These are phyloP conservation scores for Kalaharituber pfeilii DNA, from an alignment of 2,329 filamentous ascomycete species.

Conservation along the genomic window DNA sequence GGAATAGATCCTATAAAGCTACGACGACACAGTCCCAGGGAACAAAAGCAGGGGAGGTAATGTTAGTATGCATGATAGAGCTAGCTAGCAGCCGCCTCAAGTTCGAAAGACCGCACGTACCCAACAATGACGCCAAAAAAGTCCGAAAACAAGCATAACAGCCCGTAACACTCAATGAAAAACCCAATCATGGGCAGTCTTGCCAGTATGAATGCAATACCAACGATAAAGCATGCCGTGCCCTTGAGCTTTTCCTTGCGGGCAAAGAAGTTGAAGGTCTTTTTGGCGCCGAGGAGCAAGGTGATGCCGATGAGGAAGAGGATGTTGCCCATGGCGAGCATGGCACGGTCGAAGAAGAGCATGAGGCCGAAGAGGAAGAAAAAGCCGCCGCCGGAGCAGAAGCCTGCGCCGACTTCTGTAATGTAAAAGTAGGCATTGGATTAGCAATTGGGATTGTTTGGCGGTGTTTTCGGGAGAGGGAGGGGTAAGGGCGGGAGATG, in stretches of 20 bases:
- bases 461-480: slow-evolving; percentile 1
- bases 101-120: too few species aligned
- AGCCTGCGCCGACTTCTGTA: slow-evolving; percentile 85
- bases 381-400: slow-evolving; percentile 89
- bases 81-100: too few species aligned
- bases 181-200: slow-evolving; percentile 89
- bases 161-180: slow-evolving; percentile 76
- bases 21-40: neutral
- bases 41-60: too few species aligned
- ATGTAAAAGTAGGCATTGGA: slow-evolving; percentile 15
- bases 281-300: slow-evolving; percentile 81
- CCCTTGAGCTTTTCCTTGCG: slow-evolving; percentile 84
- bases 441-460: slow-evolving; percentile 24
- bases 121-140: slow-evolving; percentile 84
- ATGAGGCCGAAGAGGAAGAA: slow-evolving; percentile 89
- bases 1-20: slow-evolving; percentile 16
- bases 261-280: slow-evolving; percentile 87
- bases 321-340: slow-evolving; percentile 99
- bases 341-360: slow-evolving; percentile 93
- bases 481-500: slow-evolving; percentile 3
- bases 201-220: slow-evolving; percentile 69
- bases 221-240: slow-evolving; percentile 69
- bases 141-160: slow-evolving; percentile 85
- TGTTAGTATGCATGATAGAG: too few species aligned
- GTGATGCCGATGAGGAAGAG: slow-evolving; percentile 95